These are phyloP conservation scores for Penicillium digitatum DNA, from an alignment of 2,329 filamentous ascomycete species.

Conservation along the genomic window DNA sequence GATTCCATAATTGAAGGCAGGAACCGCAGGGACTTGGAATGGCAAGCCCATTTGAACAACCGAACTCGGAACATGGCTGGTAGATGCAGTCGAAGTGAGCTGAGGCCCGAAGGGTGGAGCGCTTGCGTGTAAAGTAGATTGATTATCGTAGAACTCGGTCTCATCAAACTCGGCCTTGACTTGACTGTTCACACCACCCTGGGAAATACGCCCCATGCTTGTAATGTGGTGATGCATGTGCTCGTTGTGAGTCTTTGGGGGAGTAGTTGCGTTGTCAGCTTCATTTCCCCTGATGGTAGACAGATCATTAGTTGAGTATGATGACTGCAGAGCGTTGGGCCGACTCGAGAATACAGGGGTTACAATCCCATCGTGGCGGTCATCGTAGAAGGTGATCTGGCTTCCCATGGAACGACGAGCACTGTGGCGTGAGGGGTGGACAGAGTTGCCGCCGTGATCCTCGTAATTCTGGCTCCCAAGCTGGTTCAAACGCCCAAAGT, in stretches of 20 bases:
- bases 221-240: conserved; percentile 70
- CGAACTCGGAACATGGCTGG: conserved; percentile 25
- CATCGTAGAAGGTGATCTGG: conserved; percentile 36
- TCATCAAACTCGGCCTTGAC: conserved; percentile 45
- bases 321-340: conserved; percentile 62
- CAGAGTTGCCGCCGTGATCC: conserved; percentile 17
- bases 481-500: conserved; percentile 40
- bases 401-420: conserved; percentile 46
- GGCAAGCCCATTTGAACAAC: conserved; percentile 33
- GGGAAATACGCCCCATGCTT: conserved; percentile 74
- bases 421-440: conserved; percentile 36
- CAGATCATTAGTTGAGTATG: conserved; percentile 85
- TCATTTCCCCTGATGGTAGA: conserved; percentile 74
- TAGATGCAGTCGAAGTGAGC: conserved; percentile 40
- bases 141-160: conserved; percentile 47
- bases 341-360: conserved; percentile 36
- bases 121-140: conserved; percentile 73
- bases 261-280: conserved; percentile 42
- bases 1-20: conserved; percentile 50
- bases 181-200: conserved; percentile 61
- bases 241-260: conserved; percentile 58
- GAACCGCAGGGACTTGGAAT: conserved; percentile 27
- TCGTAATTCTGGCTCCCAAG: conserved; percentile 32
- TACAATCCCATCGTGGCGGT: conserved; percentile 25
- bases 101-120: conserved; percentile 73